These are phyloP conservation scores for Cladosporium oxysporum DNA, from an alignment of 2,329 filamentous ascomycete species.

Conservation along the genomic window DNA sequence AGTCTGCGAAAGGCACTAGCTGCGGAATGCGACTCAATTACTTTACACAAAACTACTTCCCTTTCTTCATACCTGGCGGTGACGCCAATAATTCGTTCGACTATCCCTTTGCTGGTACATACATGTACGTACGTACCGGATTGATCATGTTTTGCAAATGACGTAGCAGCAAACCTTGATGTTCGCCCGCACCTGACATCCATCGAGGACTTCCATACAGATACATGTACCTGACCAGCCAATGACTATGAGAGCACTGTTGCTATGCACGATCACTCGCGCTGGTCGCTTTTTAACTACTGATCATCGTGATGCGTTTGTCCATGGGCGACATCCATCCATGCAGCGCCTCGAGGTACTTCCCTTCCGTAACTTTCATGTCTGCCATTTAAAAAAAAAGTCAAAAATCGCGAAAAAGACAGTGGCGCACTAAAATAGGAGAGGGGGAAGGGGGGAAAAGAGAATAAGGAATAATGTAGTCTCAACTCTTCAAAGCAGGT, in stretches of 20 bases:
- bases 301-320: neutral
- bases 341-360: neutral
- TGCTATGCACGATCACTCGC: neutral
- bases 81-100: neutral
- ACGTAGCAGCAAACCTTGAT: neutral
- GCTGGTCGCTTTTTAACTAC: neutral
- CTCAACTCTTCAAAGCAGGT: too few relatives aligned
- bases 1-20: slow-evolving; percentile 6
- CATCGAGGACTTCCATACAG: neutral
- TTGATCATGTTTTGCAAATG: neutral
- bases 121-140: too few relatives aligned
- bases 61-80: neutral
- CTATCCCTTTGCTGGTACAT: too few relatives aligned
- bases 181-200: neutral
- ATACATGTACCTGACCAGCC: too few relatives aligned
- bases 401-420: too few relatives aligned
- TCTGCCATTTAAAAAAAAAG: too few relatives aligned
- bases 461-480: too few relatives aligned
- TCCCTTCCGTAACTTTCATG: too few relatives aligned
- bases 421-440: too few relatives aligned
- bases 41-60: neutral
- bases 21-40: neutral
- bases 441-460: too few relatives aligned
- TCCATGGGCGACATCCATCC: neutral
- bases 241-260: neutral